Evolutionary conservation across 495 filamentous ascomycete genomes (phyloP).

Genomic region (Wilcoxina mikolae): DNA sequence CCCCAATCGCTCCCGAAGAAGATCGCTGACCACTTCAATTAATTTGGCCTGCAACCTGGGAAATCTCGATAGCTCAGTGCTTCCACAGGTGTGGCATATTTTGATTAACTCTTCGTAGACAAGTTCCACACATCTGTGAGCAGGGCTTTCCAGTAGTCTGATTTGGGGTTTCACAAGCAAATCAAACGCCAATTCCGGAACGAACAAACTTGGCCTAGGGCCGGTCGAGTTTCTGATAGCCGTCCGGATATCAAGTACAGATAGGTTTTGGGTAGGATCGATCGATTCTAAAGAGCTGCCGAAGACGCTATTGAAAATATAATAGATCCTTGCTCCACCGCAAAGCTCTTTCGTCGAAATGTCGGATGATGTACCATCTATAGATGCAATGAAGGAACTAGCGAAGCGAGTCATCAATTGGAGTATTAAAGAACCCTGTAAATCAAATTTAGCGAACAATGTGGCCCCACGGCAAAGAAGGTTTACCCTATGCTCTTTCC

Average conservation of each 20-base stretch:
- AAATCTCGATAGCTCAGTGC: conserved; percentile 78
- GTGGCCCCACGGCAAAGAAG: neutral
- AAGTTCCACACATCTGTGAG: conserved; percentile 89
- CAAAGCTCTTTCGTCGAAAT: conserved; percentile 98
- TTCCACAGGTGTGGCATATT: conserved; percentile 97
- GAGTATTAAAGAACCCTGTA: conserved; percentile 70
- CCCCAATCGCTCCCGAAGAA: conserved; percentile 80
- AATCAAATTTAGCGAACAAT: conserved; percentile 11
- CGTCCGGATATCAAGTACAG: conserved; percentile 91
- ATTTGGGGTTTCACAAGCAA: conserved; percentile 97
- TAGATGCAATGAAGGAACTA: conserved; percentile 94
- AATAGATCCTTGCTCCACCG: conserved; percentile 93
- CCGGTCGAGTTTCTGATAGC: conserved; percentile 97
- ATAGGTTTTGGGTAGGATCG: conserved; percentile 86
- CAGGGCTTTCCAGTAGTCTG: conserved; percentile 87
- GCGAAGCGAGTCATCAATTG: conserved; percentile 98
- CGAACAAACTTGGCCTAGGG: conserved; percentile 85
- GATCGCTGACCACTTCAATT: conserved; percentile 95
- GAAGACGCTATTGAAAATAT: conserved; percentile 99
- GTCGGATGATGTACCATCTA: conserved; percentile 94
- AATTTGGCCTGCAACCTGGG: conserved; percentile 90
- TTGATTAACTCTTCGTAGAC: conserved; percentile 99
- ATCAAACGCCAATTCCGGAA: conserved; percentile 95
- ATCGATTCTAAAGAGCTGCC: conserved; percentile 93
- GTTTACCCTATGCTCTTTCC: conserved; percentile 67